phyloP scores from a whole-genome alignment of 139 green algal species.

The Pycnococcus provasolii region DNA sequence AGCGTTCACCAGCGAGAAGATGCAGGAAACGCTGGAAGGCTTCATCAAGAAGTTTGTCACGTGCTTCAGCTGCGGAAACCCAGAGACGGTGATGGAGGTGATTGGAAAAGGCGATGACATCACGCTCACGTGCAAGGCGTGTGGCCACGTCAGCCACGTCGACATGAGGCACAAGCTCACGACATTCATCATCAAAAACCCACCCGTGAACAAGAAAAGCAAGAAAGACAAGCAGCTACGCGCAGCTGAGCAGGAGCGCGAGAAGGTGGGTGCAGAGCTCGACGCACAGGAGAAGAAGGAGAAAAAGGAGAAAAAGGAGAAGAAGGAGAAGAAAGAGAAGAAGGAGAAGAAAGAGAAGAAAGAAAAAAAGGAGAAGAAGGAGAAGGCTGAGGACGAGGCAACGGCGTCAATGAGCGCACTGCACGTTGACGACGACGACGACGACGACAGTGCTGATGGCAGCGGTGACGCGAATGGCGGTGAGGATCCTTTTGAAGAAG shows the following conservation, averaged over 20 bases:
- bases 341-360: conserved; percentile 46
- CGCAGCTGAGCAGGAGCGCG: conserved; percentile 36
- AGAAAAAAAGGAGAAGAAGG: conserved; percentile 51
- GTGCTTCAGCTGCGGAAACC: conserved; percentile 95
- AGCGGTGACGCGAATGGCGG: conserved; percentile 51
- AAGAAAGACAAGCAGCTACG: conserved; percentile 51
- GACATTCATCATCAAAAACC: conserved; percentile 98
- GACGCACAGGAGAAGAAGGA: conserved; percentile 33
- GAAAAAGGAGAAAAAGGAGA: conserved; percentile 8
- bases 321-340: conserved; percentile 34
- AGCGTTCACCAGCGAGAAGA: conserved; percentile 56
- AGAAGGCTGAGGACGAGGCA: conserved; percentile 16
- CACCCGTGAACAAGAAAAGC: conserved; percentile 68
- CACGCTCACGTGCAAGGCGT: conserved; percentile 90
- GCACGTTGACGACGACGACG: conserved; percentile 9
- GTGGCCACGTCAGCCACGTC: conserved; percentile 69
- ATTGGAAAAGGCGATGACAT: conserved; percentile 76
- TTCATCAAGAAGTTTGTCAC: conserved; percentile 99
- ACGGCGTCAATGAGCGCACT: neutral
- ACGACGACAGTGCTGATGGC: neutral
- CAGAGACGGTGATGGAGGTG: conserved; percentile 82
- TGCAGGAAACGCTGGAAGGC: conserved; percentile 76
- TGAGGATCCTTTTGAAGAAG: conserved; percentile 47
- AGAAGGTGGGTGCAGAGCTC: conserved; percentile 32
- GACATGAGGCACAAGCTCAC: conserved; percentile 94